Evolutionary conservation across 306 rosid species (phyloP), one percentile per base, ranked within the genome.

Genomic region (Fagus crenata): DNA sequence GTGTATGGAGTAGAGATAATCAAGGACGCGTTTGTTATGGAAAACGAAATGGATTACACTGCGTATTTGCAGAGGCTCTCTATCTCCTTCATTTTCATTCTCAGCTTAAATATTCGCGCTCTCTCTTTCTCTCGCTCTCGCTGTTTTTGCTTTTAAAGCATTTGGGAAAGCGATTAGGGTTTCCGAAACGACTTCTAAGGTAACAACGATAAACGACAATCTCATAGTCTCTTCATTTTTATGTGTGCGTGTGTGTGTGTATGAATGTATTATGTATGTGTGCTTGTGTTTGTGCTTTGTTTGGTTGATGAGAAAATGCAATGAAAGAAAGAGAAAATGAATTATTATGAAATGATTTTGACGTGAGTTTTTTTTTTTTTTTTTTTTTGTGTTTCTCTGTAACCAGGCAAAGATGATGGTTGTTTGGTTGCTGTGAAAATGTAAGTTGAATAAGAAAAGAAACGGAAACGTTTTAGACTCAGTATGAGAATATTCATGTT

Each of bases 281-380:
- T 17, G 17, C n/a, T 13, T 41, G 1, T 8, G 3, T 5, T 74
- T 5, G 39, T 55, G 71, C 9, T 2, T 12, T 69, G 75, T 58
- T 74, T 67, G 42, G 43, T 80, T 49, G 49, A n/a, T 35, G 61
- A 36, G 53, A 42, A 46, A 69, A 37, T 67, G 7, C 49, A 17
- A 5, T 33, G 49, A 6, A 14, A 54, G 9, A 14, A 0, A 17
- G 46, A 55, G 41, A 42, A 4, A 41, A 22, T 37, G 74, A n/a
- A 2, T 1, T 46, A 32, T 3, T 8, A 31, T 18, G 13, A 22
- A 7, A 18, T 56, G 31, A 18, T 6, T 33, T 59, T 28, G 67
- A 35, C 17, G 67, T 9, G 39, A 3, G 36, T 33, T 3, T 59
- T 31, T 0, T 54, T 2, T 1, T n/a, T 13, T 53, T 6, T 1